phyloP scores from a whole-genome alignment of 805 yeast species.

The Suhomyces sp. region DNA sequence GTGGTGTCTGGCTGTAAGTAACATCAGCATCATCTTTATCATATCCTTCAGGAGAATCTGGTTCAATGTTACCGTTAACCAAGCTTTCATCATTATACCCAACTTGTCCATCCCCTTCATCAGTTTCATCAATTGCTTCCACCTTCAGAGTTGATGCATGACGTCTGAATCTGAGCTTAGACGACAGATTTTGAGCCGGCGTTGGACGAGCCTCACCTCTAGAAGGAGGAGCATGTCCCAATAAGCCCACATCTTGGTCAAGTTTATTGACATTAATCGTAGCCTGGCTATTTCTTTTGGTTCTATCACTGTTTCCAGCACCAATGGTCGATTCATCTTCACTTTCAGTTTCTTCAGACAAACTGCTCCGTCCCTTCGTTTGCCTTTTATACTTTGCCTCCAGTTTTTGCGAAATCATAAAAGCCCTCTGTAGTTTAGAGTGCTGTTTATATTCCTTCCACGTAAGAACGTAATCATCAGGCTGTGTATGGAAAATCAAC shows the following conservation, averaged over 20 bases:
- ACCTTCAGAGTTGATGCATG: constrained; percentile 6
- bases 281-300: constrained; percentile 17
- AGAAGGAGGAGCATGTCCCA: constrained; percentile 35
- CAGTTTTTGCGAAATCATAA: constrained; percentile 39
- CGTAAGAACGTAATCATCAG: constrained; percentile 84
- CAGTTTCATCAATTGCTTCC: constrained; percentile 1
- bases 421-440: constrained; percentile 59
- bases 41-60: constrained; percentile 2
- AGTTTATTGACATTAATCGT: constrained; percentile 27
- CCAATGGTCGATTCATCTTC: constrained; percentile 6
- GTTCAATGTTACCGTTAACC: constrained; percentile 7
- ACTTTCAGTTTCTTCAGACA: constrained; percentile 10
- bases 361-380: constrained; percentile 13
- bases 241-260: constrained; percentile 34
- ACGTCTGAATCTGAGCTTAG: constrained; percentile 9
- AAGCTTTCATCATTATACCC: constrained; percentile 6
- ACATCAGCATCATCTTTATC: constrained; percentile 1
- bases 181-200: background rate
- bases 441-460: constrained; percentile 88
- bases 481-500: constrained; percentile 88
- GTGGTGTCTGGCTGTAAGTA: background rate
- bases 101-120: constrained; percentile 3
- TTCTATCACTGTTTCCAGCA: background rate
- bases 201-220: constrained; percentile 6
- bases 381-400: constrained; percentile 33